Percentiles rank a stretch among this genome's conserved stretches.
phyloP scores from a whole-genome alignment of 441 rosid genomes.

The Pelargonium australe region DNA sequence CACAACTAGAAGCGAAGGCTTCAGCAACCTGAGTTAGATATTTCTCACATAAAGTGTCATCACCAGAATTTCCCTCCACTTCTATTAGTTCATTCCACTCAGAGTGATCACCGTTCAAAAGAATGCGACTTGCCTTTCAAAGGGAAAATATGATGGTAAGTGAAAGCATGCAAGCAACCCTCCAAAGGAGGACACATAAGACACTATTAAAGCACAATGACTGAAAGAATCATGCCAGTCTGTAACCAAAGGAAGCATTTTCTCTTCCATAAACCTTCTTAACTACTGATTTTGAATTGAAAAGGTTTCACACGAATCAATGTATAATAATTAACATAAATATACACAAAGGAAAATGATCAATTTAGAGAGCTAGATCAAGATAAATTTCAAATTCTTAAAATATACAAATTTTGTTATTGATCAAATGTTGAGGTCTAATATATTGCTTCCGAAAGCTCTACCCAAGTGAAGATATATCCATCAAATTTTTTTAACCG shows the following conservation, averaged over 20 bases:
- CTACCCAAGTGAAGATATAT: background rate
- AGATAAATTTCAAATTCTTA: background rate
- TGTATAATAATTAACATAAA: background rate
- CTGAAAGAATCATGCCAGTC: background rate
- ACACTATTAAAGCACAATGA: background rate
- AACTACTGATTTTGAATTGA: background rate
- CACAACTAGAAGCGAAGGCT: constrained; percentile 39
- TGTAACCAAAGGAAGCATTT: background rate
- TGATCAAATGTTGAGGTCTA: background rate
- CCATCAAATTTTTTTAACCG: background rate
- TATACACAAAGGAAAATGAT: background rate
- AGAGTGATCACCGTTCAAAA: constrained; percentile 48
- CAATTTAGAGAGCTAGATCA: background rate
- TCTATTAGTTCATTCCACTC: constrained; percentile 49
- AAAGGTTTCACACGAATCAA: background rate
- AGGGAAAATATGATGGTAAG: constrained; percentile 9
- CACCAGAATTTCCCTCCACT: constrained; percentile 47
- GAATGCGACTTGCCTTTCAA: constrained; percentile 69
- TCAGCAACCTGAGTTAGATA: constrained; percentile 61
- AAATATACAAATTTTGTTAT: background rate
- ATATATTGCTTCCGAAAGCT: background rate
- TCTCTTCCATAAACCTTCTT: background rate
- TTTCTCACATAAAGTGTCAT: constrained; percentile 40
- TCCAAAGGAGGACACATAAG: constrained; percentile 11
- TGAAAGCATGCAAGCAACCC: constrained; percentile 14